Conservation (phyloP, 768 basidiomycete species). For the Boletus barrowsii region DNA sequence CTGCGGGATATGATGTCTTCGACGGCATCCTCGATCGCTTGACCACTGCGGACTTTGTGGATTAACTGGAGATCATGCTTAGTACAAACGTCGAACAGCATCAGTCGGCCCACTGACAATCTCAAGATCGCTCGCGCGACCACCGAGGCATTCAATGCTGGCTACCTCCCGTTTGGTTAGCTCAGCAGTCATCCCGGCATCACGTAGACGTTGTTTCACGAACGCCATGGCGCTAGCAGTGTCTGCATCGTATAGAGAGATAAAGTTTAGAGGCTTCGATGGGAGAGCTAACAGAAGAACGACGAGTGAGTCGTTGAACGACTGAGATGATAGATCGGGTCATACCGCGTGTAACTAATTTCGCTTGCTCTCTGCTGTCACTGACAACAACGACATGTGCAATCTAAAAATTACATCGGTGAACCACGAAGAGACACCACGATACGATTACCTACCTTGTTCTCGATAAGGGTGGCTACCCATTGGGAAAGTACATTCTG, state of each 20-base stretch:
- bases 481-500: slow-evolving; percentile 76
- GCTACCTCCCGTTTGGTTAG: slow-evolving; percentile 55
- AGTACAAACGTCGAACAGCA: not conserved
- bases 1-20: slow-evolving; percentile 84
- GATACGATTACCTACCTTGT: slow-evolving; percentile 47
- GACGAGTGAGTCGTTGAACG: not conserved
- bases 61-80: slow-evolving; percentile 52
- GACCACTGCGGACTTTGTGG: slow-evolving; percentile 78
- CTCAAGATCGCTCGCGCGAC: slow-evolving; percentile 86
- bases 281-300: slow-evolving; percentile 58
- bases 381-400: slow-evolving; percentile 92
- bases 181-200: slow-evolving; percentile 48
- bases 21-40: slow-evolving; percentile 72
- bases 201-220: slow-evolving; percentile 72
- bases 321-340: not conserved
- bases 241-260: slow-evolving; percentile 86
- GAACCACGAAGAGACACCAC: not conserved
- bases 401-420: slow-evolving; percentile 44
- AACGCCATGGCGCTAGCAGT: slow-evolving; percentile 73
- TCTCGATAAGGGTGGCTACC: slow-evolving; percentile 80
- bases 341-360: slow-evolving; percentile 76
- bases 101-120: slow-evolving; percentile 47
- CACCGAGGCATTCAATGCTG: slow-evolving; percentile 76
- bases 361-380: slow-evolving; percentile 85
- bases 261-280: slow-evolving; percentile 74